phyloP scores from a whole-genome alignment of 768 basidiomycete species.

The Rhodosporidiobolus odoratus region DNA sequence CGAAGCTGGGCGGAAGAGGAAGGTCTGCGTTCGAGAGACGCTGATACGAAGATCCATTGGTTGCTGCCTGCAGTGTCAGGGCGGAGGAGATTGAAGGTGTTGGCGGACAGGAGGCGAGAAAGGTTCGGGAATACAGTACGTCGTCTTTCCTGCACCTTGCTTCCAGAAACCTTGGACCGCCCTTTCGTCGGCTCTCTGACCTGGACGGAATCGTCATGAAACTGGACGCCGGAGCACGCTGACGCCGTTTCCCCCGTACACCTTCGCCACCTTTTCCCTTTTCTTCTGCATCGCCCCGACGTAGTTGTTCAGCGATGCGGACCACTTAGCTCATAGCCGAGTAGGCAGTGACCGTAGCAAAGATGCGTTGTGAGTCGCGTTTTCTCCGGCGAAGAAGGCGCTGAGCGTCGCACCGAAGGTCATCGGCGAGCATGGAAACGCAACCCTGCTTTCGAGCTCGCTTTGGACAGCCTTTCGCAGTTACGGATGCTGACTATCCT shows the following conservation, averaged over 20 bases:
- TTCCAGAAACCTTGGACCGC: neutral
- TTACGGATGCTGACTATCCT: too few species aligned
- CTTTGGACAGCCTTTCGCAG: too few species aligned
- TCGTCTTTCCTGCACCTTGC: neutral
- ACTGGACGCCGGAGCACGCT: neutral
- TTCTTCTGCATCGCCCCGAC: too few species aligned
- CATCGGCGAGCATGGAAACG: too few species aligned
- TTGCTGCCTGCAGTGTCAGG: neutral
- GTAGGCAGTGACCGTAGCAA: too few species aligned
- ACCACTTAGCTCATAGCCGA: constrained; percentile 1
- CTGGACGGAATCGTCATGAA: neutral
- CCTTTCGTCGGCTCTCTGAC: neutral
- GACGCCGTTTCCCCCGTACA: neutral
- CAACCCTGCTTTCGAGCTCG: too few species aligned
- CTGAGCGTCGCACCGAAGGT: too few species aligned
- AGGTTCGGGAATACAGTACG: constrained; percentile 60
- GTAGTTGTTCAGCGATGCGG: constrained; percentile 26
- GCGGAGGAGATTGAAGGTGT: constrained; percentile 87
- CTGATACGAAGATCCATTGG: neutral
- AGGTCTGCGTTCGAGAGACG: too few species aligned
- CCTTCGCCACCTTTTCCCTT: neutral
- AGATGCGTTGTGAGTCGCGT: too few species aligned
- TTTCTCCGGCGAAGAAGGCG: too few species aligned
- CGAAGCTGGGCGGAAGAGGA: too few species aligned
- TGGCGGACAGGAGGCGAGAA: constrained; percentile 79